These are phyloP conservation scores for Porcisia hertigi DNA, from an alignment of 208 protist genomes.

Conservation along the genomic window DNA sequence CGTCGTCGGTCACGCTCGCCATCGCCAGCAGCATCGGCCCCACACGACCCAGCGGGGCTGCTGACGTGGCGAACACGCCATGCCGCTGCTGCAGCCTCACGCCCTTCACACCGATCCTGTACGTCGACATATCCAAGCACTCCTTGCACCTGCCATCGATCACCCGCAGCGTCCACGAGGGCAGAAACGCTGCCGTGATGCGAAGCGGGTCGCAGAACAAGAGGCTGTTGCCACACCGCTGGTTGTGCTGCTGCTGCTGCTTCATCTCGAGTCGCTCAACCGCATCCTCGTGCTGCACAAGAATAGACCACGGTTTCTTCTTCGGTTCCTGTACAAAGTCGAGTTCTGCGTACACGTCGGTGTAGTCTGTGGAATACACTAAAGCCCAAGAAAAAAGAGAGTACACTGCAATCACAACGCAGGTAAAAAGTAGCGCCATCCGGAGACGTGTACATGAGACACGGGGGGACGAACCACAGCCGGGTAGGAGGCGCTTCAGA, in stretches of 20 bases:
- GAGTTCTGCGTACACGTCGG: no score
- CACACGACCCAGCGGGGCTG: slow-evolving; percentile 16
- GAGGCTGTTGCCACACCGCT: background rate
- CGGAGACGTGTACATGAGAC: no score
- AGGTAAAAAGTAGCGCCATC: no score
- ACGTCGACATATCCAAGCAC: background rate
- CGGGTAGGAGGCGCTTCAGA: no score
- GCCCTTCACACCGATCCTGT: background rate
- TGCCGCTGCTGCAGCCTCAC: background rate
- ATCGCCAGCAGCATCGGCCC: slow-evolving; percentile 34
- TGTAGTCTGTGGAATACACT: no score
- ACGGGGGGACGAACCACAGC: no score
- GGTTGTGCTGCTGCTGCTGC: no score
- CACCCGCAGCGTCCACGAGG: slow-evolving; percentile 4
- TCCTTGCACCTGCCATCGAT: background rate
- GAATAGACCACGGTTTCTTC: slow-evolving; percentile 2
- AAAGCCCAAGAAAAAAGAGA: no score
- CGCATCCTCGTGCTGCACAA: slow-evolving; percentile 7
- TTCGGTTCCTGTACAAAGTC: background rate
- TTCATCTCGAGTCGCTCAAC: background rate
- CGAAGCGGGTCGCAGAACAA: background rate
- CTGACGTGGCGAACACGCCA: slow-evolving; percentile 9
- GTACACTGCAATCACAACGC: no score
- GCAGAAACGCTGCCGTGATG: background rate
- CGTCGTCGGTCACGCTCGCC: slow-evolving; percentile 29